phyloP scores from a whole-genome alignment of 164 flowering plant genomes.

The Stephania yunnanensis region DNA sequence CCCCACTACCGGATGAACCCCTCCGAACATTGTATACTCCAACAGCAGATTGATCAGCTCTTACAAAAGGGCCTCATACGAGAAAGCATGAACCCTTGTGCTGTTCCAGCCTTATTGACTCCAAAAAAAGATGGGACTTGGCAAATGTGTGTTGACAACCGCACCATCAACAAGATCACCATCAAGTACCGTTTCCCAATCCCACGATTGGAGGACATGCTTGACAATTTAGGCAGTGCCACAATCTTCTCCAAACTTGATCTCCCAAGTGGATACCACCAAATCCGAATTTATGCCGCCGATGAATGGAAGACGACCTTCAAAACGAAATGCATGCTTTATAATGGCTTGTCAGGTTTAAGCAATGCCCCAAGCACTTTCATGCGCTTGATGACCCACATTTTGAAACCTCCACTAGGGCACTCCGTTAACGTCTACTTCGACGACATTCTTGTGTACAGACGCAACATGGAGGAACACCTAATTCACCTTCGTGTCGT shows the following conservation, averaged over 20 bases:
- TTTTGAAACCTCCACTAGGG: not conserved
- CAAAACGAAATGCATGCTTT: not conserved
- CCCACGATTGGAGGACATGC: slow-evolving; percentile 6
- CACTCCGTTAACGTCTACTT: not conserved
- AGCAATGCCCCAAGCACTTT: slow-evolving; percentile 5
- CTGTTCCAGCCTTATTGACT: too few relatives aligned
- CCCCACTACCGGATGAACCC: slow-evolving; percentile 3
- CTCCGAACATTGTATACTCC: not conserved
- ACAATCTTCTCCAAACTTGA: not conserved
- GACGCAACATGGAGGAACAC: not conserved
- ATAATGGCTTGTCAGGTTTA: slow-evolving; percentile 3
- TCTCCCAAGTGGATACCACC: slow-evolving; percentile 3
- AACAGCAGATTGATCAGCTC: not conserved
- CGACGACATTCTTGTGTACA: slow-evolving; percentile 4
- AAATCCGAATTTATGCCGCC: not conserved
- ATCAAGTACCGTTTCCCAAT: slow-evolving; percentile 3
- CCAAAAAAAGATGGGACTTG: slow-evolving; percentile 6
- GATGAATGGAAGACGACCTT: slow-evolving; percentile 7
- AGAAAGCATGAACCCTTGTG: not conserved
- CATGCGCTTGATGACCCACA: not conserved
- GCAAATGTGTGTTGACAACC: slow-evolving; percentile 3
- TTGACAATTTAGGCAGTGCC: not conserved
- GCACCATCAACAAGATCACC: not conserved
- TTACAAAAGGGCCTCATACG: not conserved
- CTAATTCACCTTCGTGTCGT: not conserved